Base-by-base conservation (phyloP, 805 yeast species). In the Saturnispora sekii region DNA sequence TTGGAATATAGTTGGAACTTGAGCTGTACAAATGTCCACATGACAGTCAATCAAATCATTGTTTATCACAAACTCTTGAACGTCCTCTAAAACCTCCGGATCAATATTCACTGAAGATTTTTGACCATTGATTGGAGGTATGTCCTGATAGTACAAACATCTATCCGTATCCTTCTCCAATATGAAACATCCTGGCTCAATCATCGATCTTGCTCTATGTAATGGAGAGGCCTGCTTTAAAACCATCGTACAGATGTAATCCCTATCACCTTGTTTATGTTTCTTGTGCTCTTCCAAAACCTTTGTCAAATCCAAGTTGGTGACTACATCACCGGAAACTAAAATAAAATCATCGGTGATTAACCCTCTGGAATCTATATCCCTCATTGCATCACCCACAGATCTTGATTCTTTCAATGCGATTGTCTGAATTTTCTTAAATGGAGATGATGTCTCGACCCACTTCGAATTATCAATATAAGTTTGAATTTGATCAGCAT, bases 361-460 rank as follows among this genome's bases (percentile, higher is more conserved):
- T 46, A 90, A 67, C 5, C 96, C 96, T 54, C 95, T 72, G 49
- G 85, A 81, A 62, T 93, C 98, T 47, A 93, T 68, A 59, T 90
- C 97, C 61, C 98, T 75, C 95, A 93, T 85, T 16, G 95, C 94
- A 65, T 93, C 98, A 53, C 98, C 98, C 10, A 90, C 95, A 26
- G 95, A 84, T 62, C 89, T 69, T 10, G 93, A 80, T 61, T 90
- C 96, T 40, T 87, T 77, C 18, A 94, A 78, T 71, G 84, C 74
- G 43, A 90, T 76, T 3, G 95, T 83, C 40, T 78, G 76, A 38
- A 93, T 74, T 49, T 76, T 76, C 45, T 76, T 74, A 62, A 93
- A 90, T 1, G 97, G 96, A 2, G 95, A 77, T 58, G 80, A 76
- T 1, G 78, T 70, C 14, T 68, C 57, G 30, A 66, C 68, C 93